Conservation (phyloP, 257 asterid genomes). For the Fraxinus pennsylvanica region DNA sequence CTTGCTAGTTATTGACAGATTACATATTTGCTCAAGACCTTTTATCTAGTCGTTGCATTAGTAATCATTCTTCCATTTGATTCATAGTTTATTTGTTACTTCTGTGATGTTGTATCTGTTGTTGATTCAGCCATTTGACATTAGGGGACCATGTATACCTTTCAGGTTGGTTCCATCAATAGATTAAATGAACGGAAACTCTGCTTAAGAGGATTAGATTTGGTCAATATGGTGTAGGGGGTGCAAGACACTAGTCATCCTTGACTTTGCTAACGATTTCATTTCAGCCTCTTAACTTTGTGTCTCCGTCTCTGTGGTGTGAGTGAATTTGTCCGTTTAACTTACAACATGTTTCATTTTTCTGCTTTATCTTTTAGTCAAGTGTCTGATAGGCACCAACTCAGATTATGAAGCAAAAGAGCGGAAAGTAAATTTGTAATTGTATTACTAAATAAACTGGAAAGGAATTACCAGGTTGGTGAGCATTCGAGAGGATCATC, state of each 20-base stretch:
- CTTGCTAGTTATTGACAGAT: background rate
- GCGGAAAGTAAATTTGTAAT: too few relatives aligned
- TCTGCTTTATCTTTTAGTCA: background rate
- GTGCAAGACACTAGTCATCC: background rate
- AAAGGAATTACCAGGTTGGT: too few relatives aligned
- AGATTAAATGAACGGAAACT: background rate
- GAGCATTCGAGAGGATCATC: too few relatives aligned
- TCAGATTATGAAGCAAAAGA: too few relatives aligned
- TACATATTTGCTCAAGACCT: background rate
- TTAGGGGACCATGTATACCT: background rate
- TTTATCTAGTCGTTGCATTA: background rate
- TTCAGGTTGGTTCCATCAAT: constrained; percentile 2
- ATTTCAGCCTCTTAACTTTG: background rate
- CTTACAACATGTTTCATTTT: background rate
- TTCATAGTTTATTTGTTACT: background rate
- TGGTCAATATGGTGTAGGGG: background rate
- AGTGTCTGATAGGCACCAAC: background rate
- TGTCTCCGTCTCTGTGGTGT: background rate
- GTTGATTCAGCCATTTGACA: background rate
- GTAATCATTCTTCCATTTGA: background rate
- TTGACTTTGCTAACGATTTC: background rate
- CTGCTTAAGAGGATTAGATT: background rate
- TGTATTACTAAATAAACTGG: too few relatives aligned
- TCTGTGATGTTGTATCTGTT: background rate
- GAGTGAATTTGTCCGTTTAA: background rate